phyloP scores from a whole-genome alignment of 768 basidiomycete species.

The Macrolepiota albuminosa region DNA sequence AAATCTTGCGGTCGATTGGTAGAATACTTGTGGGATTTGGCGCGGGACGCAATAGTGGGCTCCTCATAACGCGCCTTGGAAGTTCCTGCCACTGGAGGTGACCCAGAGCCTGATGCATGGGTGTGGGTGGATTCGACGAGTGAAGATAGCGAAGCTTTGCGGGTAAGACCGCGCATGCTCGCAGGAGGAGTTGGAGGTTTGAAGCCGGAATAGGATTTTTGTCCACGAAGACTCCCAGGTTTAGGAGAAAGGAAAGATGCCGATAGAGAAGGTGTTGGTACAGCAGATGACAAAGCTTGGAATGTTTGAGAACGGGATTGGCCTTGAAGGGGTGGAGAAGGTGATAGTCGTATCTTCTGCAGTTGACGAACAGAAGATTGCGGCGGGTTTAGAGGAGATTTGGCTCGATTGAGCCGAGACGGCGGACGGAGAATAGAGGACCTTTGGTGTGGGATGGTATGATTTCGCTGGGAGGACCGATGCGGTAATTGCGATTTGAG shows the following conservation, averaged over 20 bases:
- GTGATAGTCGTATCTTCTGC: conserved; percentile 61
- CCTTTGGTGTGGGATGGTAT: conserved; percentile 52
- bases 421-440: conserved; percentile 55
- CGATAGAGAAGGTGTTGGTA: conserved; percentile 44
- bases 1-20: conserved; percentile 64
- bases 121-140: conserved; percentile 57
- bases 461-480: conserved; percentile 47
- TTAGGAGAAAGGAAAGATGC: conserved; percentile 62
- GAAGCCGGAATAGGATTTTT: conserved; percentile 80
- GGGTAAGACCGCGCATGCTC: conserved; percentile 54
- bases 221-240: conserved; percentile 71
- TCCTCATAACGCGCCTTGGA: conserved; percentile 63
- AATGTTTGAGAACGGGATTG: conserved; percentile 57
- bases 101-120: conserved; percentile 54
- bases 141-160: conserved; percentile 78
- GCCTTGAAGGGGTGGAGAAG: conserved; percentile 61
- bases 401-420: conserved; percentile 63
- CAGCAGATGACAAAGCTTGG: conserved; percentile 48
- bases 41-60: conserved; percentile 78
- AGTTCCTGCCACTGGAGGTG: conserved; percentile 28
- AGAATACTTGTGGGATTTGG: conserved; percentile 65
- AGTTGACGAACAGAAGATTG: conserved; percentile 66
- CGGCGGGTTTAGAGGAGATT: conserved; percentile 68
- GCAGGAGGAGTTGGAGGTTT: conserved; percentile 73
- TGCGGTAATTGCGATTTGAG: conserved; percentile 41